Conservation (phyloP, 495 filamentous ascomycete species). For the Aspergillus sclerotioniger region DNA sequence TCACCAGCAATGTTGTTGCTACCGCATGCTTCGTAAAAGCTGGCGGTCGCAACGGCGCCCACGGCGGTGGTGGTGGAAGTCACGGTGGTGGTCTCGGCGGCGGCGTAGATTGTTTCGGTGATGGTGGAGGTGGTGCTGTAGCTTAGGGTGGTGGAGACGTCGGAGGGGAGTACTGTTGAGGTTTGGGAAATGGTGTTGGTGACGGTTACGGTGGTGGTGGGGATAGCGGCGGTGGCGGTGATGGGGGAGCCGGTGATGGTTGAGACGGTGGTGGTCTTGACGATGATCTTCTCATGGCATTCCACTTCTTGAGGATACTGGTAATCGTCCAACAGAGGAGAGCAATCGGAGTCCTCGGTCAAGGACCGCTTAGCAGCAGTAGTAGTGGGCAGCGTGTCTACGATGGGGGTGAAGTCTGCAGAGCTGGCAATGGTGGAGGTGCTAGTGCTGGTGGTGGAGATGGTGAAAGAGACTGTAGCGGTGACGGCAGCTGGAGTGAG, state of each 20-base stretch:
- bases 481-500: neutral
- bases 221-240: neutral
- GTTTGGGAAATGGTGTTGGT: neutral
- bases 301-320: slow-evolving; percentile 1
- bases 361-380: neutral
- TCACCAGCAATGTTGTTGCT: neutral
- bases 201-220: neutral
- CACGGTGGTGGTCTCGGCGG: neutral
- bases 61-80: neutral
- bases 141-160: neutral
- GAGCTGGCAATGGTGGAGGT: neutral
- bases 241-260: neutral
- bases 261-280: neutral
- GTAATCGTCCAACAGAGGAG: neutral
- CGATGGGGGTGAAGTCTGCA: neutral
- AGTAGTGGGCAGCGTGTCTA: neutral
- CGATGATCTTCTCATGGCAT: neutral
- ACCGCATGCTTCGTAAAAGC: neutral
- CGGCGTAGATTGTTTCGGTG: neutral
- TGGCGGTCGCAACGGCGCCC: neutral
- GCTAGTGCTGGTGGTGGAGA: neutral
- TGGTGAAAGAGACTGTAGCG: neutral
- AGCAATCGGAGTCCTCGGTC: neutral
- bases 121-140: slow-evolving; percentile 1
- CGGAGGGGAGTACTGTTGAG: neutral